phyloP scores from a whole-genome alignment of 345 rosid species.

The Microthlaspi erraticum region DNA sequence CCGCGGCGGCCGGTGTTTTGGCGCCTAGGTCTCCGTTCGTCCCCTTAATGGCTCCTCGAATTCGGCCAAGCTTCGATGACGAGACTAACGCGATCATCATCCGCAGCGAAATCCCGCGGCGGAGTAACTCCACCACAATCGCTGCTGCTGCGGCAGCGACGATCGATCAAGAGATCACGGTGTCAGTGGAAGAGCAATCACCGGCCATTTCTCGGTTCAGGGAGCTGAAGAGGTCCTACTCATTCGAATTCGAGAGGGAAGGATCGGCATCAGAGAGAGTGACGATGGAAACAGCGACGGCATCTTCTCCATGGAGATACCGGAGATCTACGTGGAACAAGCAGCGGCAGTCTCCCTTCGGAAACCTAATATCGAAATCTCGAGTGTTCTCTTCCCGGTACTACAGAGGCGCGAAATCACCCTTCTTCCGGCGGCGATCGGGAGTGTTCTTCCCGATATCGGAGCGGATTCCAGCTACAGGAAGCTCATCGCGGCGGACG shows the following conservation, averaged over 20 bases:
- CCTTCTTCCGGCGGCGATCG: constrained; percentile 67
- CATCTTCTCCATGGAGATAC: constrained; percentile 85
- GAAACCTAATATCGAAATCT: constrained; percentile 63
- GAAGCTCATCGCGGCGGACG: constrained; percentile 66
- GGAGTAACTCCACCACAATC: constrained; percentile 7
- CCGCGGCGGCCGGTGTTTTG: constrained; percentile 50
- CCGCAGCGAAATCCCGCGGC: constrained; percentile 28
- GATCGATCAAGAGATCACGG: constrained; percentile 39
- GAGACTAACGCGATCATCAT: constrained; percentile 39
- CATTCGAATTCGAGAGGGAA: constrained; percentile 84
- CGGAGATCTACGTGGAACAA: constrained; percentile 81
- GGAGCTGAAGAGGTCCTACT: constrained; percentile 76
- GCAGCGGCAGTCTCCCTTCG: constrained; percentile 84
- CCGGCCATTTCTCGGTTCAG: constrained; percentile 50
- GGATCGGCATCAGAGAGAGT: constrained; percentile 71
- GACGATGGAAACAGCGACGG: constrained; percentile 67
- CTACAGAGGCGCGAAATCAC: constrained; percentile 73
- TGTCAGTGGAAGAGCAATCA: constrained; percentile 58
- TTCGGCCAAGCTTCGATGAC: constrained; percentile 80
- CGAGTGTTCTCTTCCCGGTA: constrained; percentile 81
- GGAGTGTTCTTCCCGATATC: constrained; percentile 68
- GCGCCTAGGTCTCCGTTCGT: constrained; percentile 66
- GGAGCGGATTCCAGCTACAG: constrained; percentile 61
- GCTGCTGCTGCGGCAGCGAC: constrained; percentile 8
- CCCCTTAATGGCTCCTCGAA: constrained; percentile 88